A percentile compares a stretch with the other conserved stretches of the same genome.
phyloP scores from a whole-genome alignment of 495 filamentous ascomycete species.

The Tuber borchii region DNA sequence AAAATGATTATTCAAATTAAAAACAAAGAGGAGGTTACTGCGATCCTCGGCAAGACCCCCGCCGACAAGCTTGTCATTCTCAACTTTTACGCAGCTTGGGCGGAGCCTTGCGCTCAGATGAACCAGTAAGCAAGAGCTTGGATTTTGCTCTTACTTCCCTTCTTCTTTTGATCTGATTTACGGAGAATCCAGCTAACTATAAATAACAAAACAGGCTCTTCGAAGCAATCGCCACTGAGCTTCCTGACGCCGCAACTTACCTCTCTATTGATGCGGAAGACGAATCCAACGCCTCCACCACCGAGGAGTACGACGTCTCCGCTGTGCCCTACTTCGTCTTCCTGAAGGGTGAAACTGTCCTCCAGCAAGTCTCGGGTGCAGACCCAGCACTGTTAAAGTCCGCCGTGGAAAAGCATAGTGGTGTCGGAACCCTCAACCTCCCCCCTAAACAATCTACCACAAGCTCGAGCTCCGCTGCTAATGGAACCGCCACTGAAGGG shows the following conservation, averaged over 20 bases:
- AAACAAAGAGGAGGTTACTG: conserved; percentile 59
- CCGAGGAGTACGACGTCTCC: conserved; percentile 70
- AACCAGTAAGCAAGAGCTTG: conserved; percentile 38
- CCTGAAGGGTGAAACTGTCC: conserved; percentile 58
- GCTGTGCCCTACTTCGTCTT: conserved; percentile 89
- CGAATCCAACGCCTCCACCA: conserved; percentile 43
- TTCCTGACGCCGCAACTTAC: conserved; percentile 75
- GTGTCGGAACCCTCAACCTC: conserved; percentile 34
- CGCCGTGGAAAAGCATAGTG: conserved; percentile 74
- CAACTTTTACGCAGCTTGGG: conserved; percentile 95
- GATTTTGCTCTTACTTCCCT: neutral
- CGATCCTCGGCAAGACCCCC: conserved; percentile 58
- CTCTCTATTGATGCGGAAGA: conserved; percentile 47
- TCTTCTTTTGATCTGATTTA: neutral
- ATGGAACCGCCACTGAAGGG: conserved; percentile 19
- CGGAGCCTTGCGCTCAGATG: conserved; percentile 93
- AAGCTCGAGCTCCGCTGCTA: conserved; percentile 4
- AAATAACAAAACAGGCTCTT: conserved; percentile 54
- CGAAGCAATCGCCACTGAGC: conserved; percentile 63
- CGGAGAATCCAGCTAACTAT: neutral
- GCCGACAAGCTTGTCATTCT: conserved; percentile 65
- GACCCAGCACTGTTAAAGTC: conserved; percentile 74
- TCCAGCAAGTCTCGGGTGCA: conserved; percentile 80
- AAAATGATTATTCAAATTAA: conserved; percentile 50
- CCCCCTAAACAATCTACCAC: conserved; percentile 41